These are phyloP conservation scores for Zarea fungicola DNA, from an alignment of 2,329 filamentous ascomycete genomes.

Conservation along the genomic window DNA sequence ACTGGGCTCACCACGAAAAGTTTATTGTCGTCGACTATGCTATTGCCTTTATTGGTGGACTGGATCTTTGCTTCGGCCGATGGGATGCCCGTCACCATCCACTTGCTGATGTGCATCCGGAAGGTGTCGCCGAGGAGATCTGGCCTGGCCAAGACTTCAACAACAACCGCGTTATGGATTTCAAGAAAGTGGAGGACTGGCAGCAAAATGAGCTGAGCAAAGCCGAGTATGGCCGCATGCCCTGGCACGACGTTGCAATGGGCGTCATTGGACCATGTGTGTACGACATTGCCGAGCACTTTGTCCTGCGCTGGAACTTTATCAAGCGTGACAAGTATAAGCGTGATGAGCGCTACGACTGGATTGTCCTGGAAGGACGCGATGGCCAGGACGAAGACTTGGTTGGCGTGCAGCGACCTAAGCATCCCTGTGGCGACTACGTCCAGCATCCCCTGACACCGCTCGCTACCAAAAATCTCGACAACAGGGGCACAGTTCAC, in stretches of 20 bases:
- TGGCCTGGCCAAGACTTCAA: constrained; percentile 98
- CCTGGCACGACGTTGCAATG: constrained; percentile 96
- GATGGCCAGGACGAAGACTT: constrained; percentile 77
- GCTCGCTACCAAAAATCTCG: constrained; percentile 58
- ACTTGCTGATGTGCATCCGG: constrained; percentile 81
- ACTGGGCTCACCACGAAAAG: constrained; percentile 98
- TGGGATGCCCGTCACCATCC: constrained; percentile 88
- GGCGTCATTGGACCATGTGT: constrained; percentile 83
- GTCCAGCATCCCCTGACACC: constrained; percentile 71
- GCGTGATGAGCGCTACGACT: constrained; percentile 75
- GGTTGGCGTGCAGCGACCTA: constrained; percentile 80
- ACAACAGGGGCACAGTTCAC: constrained; percentile 66
- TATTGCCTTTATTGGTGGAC: constrained; percentile 85
- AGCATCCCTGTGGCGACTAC: constrained; percentile 85
- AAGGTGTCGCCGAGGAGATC: constrained; percentile 73
- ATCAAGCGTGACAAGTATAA: constrained; percentile 98
- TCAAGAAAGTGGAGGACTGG: constrained; percentile 86
- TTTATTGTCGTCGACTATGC: constrained; percentile 92
- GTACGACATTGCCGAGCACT: constrained; percentile 93
- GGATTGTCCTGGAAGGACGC: constrained; percentile 74
- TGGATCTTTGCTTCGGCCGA: constrained; percentile 92
- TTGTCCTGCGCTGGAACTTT: constrained; percentile 93
- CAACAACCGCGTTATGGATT: constrained; percentile 95
- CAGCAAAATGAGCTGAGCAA: constrained; percentile 90
- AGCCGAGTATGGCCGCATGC: constrained; percentile 89